phyloP scores from a whole-genome alignment of 2,329 filamentous ascomycete species.

The Bertia moriformis region DNA sequence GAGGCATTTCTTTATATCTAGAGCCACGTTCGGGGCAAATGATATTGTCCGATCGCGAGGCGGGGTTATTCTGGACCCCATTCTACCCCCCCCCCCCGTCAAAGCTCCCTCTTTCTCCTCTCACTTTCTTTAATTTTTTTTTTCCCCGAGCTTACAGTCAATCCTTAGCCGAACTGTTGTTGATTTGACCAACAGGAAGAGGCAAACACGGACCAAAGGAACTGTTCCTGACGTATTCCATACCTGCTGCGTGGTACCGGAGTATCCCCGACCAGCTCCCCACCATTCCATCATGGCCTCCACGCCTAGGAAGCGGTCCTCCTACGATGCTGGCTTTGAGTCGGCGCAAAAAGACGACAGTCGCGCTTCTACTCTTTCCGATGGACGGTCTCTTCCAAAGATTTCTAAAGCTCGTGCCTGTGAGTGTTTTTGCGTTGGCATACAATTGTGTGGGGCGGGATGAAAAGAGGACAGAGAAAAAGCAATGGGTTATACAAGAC shows the following conservation, averaged over 20 bases:
- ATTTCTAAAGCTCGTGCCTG: constrained; percentile 24
- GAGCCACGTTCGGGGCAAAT: too few species aligned
- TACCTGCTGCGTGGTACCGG: constrained; percentile 1
- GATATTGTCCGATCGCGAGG: too few species aligned
- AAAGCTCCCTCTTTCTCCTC: neutral
- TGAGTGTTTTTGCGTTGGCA: constrained; percentile 9
- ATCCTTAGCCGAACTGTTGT: too few species aligned
- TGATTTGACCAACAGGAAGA: too few species aligned
- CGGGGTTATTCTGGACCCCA: neutral
- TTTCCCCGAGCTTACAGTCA: too few species aligned
- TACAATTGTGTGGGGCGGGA: too few species aligned
- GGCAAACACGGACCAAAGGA: too few species aligned
- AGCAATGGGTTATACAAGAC: too few species aligned
- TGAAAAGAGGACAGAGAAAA: too few species aligned
- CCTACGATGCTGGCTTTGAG: neutral
- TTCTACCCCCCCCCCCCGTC: neutral
- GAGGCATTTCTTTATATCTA: too few species aligned
- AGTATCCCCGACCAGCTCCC: neutral
- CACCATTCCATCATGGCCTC: neutral
- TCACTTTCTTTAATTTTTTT: too few species aligned
- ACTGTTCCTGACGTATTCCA: too few species aligned
- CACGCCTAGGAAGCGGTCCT: neutral
- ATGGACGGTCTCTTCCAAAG: constrained; percentile 12
- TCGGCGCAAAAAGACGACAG: neutral
- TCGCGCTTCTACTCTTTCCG: constrained; percentile 2